Conservation (phyloP, 140 eudicot species). For the Flaveria floridana region DNA sequence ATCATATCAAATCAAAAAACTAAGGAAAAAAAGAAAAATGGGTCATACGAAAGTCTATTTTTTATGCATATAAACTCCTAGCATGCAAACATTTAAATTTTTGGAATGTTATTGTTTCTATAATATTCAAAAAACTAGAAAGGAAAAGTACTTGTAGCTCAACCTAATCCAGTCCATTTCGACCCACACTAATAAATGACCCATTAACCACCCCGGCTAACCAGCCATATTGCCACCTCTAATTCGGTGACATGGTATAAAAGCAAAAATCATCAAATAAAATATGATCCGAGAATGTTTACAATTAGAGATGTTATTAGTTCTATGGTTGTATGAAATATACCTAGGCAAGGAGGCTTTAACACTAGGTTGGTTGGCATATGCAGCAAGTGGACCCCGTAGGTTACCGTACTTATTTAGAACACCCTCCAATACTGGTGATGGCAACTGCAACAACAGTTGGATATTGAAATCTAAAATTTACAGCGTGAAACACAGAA, state of each 20-base stretch:
- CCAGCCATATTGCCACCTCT: not conserved
- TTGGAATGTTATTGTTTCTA: not conserved
- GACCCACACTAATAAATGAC: not conserved
- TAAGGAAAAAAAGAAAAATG: not conserved
- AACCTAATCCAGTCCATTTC: not conserved
- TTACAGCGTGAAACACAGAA: not conserved
- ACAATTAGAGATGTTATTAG: not conserved
- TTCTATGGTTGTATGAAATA: not conserved
- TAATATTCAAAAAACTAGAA: not conserved
- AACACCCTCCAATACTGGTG: constrained; percentile 83
- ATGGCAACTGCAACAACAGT: constrained; percentile 62
- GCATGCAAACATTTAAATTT: not conserved
- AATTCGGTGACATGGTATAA: not conserved
- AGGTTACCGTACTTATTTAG: constrained; percentile 64
- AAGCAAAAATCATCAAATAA: not conserved
- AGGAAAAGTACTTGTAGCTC: not conserved
- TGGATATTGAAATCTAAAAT: not conserved
- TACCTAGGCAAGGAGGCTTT: constrained; percentile 72
- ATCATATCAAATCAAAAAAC: not conserved
- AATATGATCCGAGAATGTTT: not conserved
- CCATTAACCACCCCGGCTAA: not conserved
- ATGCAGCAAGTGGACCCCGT: constrained; percentile 68
- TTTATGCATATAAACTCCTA: not conserved
- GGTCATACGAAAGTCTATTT: not conserved
- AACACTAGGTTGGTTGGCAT: constrained; percentile 58